A percentile compares a stretch with the other conserved stretches of the same genome.
These are phyloP conservation scores for Acrodontium crateriforme DNA, from an alignment of 2,329 filamentous ascomycete species.

Conservation along the genomic window DNA sequence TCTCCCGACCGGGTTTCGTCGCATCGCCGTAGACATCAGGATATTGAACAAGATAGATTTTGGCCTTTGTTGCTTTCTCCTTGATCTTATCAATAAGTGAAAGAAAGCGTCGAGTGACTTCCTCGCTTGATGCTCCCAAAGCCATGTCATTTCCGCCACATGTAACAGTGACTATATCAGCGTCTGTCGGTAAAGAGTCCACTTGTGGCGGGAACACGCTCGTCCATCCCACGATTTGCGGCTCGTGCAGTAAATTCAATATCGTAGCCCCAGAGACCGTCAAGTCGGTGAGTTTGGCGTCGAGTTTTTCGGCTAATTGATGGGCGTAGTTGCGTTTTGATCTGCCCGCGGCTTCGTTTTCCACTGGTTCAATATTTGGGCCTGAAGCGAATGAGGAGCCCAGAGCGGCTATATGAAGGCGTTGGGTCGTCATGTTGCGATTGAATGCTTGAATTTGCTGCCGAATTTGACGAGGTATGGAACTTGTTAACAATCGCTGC, in stretches of 20 bases:
- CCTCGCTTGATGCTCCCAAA: too few species aligned
- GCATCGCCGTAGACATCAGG: slow-evolving; percentile 5
- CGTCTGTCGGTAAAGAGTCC: slow-evolving; percentile 19
- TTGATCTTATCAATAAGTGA: slow-evolving; percentile 5
- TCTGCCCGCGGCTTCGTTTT: slow-evolving; percentile 17
- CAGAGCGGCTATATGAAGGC: slow-evolving; percentile 8
- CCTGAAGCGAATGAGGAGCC: slow-evolving; percentile 15
- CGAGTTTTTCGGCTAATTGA: slow-evolving; percentile 18
- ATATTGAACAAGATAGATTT: slow-evolving; percentile 8
- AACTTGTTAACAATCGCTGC: too few species aligned
- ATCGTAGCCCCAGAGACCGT: slow-evolving; percentile 27
- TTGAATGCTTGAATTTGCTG: too few species aligned
- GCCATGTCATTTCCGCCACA: too few species aligned
- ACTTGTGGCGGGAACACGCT: slow-evolving; percentile 24
- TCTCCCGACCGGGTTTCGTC: slow-evolving; percentile 1
- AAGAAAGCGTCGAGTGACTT: too few species aligned
- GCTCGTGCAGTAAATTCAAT: slow-evolving; percentile 23
- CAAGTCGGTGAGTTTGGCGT: slow-evolving; percentile 15
- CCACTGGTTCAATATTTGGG: slow-evolving; percentile 22
- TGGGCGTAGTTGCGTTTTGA: slow-evolving; percentile 26
- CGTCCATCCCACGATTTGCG: slow-evolving; percentile 16
- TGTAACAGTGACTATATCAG: slow-evolving; percentile 26
- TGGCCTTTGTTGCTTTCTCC: slow-evolving; percentile 3
- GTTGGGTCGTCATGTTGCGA: too few species aligned
- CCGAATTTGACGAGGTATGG: too few species aligned